Percentiles rank a stretch among this genome's conserved stretches.
phyloP scores from a whole-genome alignment of 2,329 filamentous ascomycete species.

The Paecilomyces formosus region DNA sequence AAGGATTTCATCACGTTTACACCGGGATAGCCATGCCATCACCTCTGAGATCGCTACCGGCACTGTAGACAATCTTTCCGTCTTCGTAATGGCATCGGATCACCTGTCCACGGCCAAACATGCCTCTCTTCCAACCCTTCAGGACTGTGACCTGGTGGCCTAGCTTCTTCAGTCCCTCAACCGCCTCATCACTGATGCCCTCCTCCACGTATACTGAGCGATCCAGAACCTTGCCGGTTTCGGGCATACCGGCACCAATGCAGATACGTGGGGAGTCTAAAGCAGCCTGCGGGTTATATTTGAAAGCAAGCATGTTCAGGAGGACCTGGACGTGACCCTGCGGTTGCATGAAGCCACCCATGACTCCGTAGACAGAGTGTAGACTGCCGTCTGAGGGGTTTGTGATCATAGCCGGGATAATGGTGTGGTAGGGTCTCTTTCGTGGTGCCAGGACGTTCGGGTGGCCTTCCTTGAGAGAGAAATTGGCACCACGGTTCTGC shows the following conservation, averaged over 20 bases:
- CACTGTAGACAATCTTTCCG: slow-evolving; percentile 69
- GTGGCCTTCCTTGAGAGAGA: slow-evolving; percentile 61
- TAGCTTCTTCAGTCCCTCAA: slow-evolving; percentile 58
- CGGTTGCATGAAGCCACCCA: slow-evolving; percentile 98
- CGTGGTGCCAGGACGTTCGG: slow-evolving; percentile 73
- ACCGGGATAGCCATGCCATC: slow-evolving; percentile 65
- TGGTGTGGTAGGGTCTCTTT: slow-evolving; percentile 94
- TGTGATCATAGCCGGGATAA: slow-evolving; percentile 88
- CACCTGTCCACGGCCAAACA: slow-evolving; percentile 83
- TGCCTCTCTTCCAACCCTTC: slow-evolving; percentile 53
- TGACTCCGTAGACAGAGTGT: slow-evolving; percentile 86
- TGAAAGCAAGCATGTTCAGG: slow-evolving; percentile 78
- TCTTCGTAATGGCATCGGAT: slow-evolving; percentile 75
- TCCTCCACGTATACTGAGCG: slow-evolving; percentile 73
- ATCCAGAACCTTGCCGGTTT: slow-evolving; percentile 51
- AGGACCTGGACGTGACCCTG: slow-evolving; percentile 93
- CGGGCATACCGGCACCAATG: slow-evolving; percentile 66
- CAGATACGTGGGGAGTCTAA: slow-evolving; percentile 89
- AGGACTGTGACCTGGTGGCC: slow-evolving; percentile 70
- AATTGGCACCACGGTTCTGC: slow-evolving; percentile 88
- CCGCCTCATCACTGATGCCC: slow-evolving; percentile 62
- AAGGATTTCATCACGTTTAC: slow-evolving; percentile 3
- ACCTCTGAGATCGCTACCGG: slow-evolving; percentile 78
- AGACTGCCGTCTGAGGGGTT: slow-evolving; percentile 65
- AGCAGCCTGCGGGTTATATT: slow-evolving; percentile 74